Percentiles rank a stretch among this genome's conserved stretches.
Conservation (phyloP, 2,329 filamentous ascomycete genomes). For the Alternaria longipes region DNA sequence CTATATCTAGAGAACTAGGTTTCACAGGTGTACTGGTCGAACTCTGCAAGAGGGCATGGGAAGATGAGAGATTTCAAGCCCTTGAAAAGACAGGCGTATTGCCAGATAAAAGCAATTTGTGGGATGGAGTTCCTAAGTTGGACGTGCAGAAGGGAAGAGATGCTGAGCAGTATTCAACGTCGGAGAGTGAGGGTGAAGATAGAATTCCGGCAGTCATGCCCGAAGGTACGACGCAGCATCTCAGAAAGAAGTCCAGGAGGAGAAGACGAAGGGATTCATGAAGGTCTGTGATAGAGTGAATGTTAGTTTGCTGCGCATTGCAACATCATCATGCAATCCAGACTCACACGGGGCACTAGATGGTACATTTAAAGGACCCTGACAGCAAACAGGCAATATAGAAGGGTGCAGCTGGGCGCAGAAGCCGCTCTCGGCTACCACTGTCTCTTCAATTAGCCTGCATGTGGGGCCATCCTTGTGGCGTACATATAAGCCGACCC, state of each 20-base stretch:
- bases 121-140: not conserved
- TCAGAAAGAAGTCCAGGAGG: not conserved
- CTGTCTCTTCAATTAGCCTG: slow-evolving; percentile 1
- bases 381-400: not conserved
- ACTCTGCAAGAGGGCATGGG: not conserved
- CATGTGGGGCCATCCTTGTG: slow-evolving; percentile 11
- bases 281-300: not conserved
- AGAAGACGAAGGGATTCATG: not conserved
- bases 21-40: slow-evolving; percentile 3
- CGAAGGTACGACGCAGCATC: not conserved
- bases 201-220: not conserved
- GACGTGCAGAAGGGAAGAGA: not conserved
- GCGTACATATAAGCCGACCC: slow-evolving; percentile 4
- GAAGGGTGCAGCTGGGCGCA: not conserved
- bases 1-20: not conserved
- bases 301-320: not conserved
- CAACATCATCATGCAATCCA: not conserved
- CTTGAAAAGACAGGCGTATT: not conserved
- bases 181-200: not conserved
- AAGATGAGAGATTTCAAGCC: not conserved
- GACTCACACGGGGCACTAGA: no score
- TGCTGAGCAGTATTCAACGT: not conserved
- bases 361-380: no score
- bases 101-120: not conserved
- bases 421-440: not conserved